A percentile compares a stretch with the other conserved stretches of the same genome.
These are phyloP conservation scores for Lentinula raphanica DNA, from an alignment of 768 basidiomycete genomes.

Conservation along the genomic window DNA sequence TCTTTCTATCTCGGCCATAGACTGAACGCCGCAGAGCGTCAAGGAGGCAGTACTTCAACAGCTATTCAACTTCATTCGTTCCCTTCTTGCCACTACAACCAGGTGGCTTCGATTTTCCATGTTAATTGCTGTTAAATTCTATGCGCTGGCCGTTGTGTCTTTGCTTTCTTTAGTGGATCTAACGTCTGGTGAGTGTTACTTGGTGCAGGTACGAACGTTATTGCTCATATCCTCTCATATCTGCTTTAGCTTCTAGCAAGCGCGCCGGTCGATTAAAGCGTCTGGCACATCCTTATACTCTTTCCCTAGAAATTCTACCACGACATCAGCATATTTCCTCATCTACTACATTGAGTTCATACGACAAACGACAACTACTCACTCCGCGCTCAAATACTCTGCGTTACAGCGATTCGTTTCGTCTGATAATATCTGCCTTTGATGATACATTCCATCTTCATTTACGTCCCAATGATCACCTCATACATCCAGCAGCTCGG, in stretches of 20 bases:
- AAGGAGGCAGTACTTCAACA: background rate
- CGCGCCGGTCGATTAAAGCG: conserved; percentile 44
- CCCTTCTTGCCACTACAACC: background rate
- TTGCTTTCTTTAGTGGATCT: conserved; percentile 2
- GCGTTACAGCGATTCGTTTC: conserved; percentile 64
- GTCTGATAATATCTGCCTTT: conserved; percentile 63
- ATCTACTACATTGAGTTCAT: conserved; percentile 14
- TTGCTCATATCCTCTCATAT: background rate
- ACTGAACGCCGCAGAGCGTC: background rate
- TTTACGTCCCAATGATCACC: conserved; percentile 70
- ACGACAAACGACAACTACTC: conserved; percentile 29
- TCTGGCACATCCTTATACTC: conserved; percentile 43
- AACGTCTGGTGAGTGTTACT: background rate
- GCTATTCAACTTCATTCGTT: background rate
- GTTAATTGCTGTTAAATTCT: background rate
- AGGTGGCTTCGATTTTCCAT: background rate
- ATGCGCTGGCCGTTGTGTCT: conserved; percentile 8
- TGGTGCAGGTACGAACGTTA: background rate
- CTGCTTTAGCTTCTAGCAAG: conserved; percentile 37
- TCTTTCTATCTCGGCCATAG: background rate
- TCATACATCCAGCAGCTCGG: conserved; percentile 74
- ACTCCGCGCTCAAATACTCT: conserved; percentile 41
- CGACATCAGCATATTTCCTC: conserved; percentile 25
- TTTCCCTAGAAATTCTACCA: conserved; percentile 54
- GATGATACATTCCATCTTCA: conserved; percentile 66